These are phyloP conservation scores for Achlya hypogyna DNA, from an alignment of 352 stramenopile genomes.

Conservation along the genomic window DNA sequence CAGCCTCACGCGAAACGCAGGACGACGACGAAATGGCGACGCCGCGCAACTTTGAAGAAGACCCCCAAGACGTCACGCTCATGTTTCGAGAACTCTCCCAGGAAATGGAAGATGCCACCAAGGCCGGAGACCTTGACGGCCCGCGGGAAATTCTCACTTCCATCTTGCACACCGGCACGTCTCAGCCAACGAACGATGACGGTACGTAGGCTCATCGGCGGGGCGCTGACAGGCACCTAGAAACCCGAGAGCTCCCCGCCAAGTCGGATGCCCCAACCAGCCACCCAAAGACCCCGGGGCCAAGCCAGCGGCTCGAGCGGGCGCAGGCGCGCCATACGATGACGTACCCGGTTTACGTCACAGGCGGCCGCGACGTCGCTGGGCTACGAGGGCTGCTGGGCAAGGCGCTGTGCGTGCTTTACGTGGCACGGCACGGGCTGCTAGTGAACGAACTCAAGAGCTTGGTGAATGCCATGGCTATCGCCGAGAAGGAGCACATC, in stretches of 20 bases:
- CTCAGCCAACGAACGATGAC: neutral
- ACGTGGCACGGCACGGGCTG: conserved; percentile 83
- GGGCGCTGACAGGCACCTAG: neutral
- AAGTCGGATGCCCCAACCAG: neutral
- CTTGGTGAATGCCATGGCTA: neutral
- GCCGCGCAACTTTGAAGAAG: conserved; percentile 1
- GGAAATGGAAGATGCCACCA: neutral
- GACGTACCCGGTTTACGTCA: conserved; percentile 46
- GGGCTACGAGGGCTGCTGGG: conserved; percentile 65
- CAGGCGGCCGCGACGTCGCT: conserved; percentile 37
- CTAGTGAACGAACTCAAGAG: conserved; percentile 73
- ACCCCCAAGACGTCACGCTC: neutral
- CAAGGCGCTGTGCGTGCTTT: conserved; percentile 74
- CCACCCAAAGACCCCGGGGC: neutral
- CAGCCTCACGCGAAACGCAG: neutral
- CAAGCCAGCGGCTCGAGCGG: neutral
- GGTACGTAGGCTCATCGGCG: neutral
- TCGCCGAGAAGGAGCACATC: conserved; percentile 25
- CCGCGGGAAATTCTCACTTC: conserved; percentile 7
- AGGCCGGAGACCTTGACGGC: neutral
- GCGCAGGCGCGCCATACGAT: neutral
- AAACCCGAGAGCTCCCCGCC: neutral
- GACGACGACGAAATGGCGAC: conserved; percentile 12
- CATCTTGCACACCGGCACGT: neutral
- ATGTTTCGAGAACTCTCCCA: neutral